phyloP scores from a whole-genome alignment of 2,329 filamentous ascomycete species.

The Chaetomium strumarium region DNA sequence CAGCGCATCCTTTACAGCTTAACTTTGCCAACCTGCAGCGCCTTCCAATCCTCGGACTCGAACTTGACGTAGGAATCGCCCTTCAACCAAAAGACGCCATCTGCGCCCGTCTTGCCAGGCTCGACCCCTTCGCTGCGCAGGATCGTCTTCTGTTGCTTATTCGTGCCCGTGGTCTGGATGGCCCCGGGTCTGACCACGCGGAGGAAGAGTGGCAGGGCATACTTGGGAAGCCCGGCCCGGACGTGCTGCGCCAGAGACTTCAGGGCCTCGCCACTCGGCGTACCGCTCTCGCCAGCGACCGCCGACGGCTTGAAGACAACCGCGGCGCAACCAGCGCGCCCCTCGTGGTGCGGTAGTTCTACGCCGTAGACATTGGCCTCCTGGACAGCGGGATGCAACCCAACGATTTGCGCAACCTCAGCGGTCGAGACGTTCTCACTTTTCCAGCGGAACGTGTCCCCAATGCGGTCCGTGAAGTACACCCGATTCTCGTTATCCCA shows the following conservation, averaged over 20 bases:
- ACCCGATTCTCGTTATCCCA: constrained; percentile 63
- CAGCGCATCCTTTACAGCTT: constrained; percentile 49
- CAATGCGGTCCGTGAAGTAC: constrained; percentile 77
- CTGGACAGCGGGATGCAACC: constrained; percentile 57
- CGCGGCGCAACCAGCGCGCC: constrained; percentile 75
- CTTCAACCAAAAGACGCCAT: constrained; percentile 59
- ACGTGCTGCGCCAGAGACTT: constrained; percentile 57
- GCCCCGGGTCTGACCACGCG: constrained; percentile 53
- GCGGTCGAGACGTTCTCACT: constrained; percentile 76
- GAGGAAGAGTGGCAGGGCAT: constrained; percentile 73
- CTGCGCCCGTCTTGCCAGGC: constrained; percentile 46
- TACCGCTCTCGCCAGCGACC: constrained; percentile 38
- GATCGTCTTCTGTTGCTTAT: constrained; percentile 79
- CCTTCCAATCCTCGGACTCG: constrained; percentile 59
- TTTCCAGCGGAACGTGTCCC: constrained; percentile 76
- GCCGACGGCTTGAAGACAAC: constrained; percentile 48
- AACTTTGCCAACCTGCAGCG: constrained; percentile 59
- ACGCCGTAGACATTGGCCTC: constrained; percentile 89
- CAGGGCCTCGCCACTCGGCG: constrained; percentile 42
- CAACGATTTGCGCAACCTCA: constrained; percentile 73
- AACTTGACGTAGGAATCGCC: constrained; percentile 64
- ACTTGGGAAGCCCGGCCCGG: constrained; percentile 56
- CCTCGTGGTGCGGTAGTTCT: constrained; percentile 71
- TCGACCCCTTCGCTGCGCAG: constrained; percentile 70
- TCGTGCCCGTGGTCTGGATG: constrained; percentile 70